Base-by-base conservation (phyloP, 1,284 basidiomycete genomes). In the Apiotrichum mycotoxinovorans region DNA sequence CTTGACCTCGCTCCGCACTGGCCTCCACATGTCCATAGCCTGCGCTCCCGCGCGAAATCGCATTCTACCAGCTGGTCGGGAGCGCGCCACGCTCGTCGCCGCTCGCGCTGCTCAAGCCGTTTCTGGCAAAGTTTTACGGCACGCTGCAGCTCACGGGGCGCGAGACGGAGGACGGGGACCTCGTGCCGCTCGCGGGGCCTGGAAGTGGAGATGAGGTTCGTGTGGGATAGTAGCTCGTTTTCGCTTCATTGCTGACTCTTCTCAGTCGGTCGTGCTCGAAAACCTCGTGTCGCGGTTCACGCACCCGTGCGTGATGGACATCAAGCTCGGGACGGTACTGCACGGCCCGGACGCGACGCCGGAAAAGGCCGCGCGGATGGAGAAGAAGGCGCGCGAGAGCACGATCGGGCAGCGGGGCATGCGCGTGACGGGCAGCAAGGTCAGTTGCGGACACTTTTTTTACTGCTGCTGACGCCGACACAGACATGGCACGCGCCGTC, bases 261-360 rank as follows among this genome's bases (percentile, higher is more conserved):
- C n/a, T n/a, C 83, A 92, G 78, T 85, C 82, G 58, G 79, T 96
- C 56, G 91, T 96, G 25, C 76, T 98, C 7, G 87, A 94, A 76
- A 97, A 98, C 72, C 79, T 95, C 9, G 79, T 87, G 1, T 77
- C 85, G 63, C 71, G 81, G 0, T 97, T 92, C 78, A 67, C 75
- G 26, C 86, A 85, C 71, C 92, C 94, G 2, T 91, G 88, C 67
- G 85, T 96, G 52, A 80, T 96, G 25, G 95, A 98, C 72, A 81
- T 92, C 74, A 98, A 97, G 75, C 86, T 98, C 22, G 94, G 94
- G 1, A 92, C 88, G 0, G 81, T 88, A 10, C 81, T 97, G 4
- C 88, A 89, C 67, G 72, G 59, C 2, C 66, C 65, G 1, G 78
- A 79, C 56, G 87, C 91, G 2, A 78, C 81, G 0, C 82, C 83